These are phyloP conservation scores for Carpinus viminea DNA, from an alignment of 306 rosid species.

Conservation along the genomic window DNA sequence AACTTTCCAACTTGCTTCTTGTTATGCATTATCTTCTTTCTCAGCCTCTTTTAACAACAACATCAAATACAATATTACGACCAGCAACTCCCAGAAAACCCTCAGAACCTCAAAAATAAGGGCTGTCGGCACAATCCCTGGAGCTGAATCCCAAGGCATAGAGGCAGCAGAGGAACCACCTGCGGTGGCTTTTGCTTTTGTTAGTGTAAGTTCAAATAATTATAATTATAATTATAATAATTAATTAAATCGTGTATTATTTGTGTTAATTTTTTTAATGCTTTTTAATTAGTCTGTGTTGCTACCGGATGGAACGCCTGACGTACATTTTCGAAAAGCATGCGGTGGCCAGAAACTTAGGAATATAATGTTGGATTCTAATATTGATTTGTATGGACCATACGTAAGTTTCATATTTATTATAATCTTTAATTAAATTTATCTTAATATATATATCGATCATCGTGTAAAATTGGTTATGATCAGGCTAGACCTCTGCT, in stretches of 20 bases:
- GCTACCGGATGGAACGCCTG: slow-evolving; percentile 93
- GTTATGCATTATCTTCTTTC: slow-evolving; percentile 32
- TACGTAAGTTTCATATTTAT: slow-evolving; percentile 44
- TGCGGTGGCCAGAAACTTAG: slow-evolving; percentile 88
- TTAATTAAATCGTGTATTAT: neutral
- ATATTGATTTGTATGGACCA: slow-evolving; percentile 82
- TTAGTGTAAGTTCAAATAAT: slow-evolving; percentile 52
- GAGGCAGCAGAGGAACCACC: slow-evolving; percentile 54
- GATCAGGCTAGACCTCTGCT: slow-evolving; percentile 63
- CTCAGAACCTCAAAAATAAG: slow-evolving; percentile 38
- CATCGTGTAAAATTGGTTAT: neutral
- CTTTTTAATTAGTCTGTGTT: slow-evolving; percentile 59
- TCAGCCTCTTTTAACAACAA: slow-evolving; percentile 37
- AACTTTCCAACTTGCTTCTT: slow-evolving; percentile 44
- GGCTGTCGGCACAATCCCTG: slow-evolving; percentile 64
- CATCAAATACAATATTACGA: slow-evolving; percentile 32
- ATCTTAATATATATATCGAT: neutral
- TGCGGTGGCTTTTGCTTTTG: slow-evolving; percentile 65
- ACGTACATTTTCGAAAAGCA: slow-evolving; percentile 67
- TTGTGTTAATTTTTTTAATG: too few species aligned
- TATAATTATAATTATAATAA: too few species aligned
- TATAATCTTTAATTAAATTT: neutral
- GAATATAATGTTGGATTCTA: slow-evolving; percentile 70
- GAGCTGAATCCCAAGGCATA: slow-evolving; percentile 45
- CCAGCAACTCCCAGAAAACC: slow-evolving; percentile 34